Conservation (phyloP, 208 protist species). For the Zelonia costaricensis region DNA sequence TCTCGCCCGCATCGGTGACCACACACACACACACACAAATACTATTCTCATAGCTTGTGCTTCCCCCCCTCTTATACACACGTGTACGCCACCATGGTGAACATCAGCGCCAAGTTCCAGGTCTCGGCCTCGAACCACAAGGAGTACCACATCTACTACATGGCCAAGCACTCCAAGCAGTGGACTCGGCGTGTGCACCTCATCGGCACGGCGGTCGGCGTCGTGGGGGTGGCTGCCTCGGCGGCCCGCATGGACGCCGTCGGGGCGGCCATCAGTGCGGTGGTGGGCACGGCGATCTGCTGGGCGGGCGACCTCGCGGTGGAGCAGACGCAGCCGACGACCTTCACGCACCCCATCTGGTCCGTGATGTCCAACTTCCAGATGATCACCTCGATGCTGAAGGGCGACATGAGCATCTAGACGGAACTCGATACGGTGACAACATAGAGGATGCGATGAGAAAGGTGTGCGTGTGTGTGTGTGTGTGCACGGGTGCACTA, state of each 20-base stretch:
- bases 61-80: too few relatives aligned
- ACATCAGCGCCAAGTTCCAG: conserved; percentile 47
- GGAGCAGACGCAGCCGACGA: conserved; percentile 44
- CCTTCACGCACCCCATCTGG: conserved; percentile 55
- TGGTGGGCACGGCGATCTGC: conserved; percentile 32
- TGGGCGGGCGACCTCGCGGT: conserved; percentile 49
- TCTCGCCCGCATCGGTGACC: too few relatives aligned
- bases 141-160: conserved; percentile 69
- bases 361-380: conserved; percentile 53
- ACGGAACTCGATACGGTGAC: neutral
- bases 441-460: neutral
- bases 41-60: too few relatives aligned
- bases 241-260: conserved; percentile 15
- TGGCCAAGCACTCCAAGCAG: conserved; percentile 55
- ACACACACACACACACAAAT: too few relatives aligned
- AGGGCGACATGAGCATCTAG: conserved; percentile 47
- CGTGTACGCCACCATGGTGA: conserved; percentile 53
- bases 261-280: conserved; percentile 11
- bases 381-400: conserved; percentile 48
- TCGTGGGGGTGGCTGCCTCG: conserved; percentile 23
- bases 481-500: neutral
- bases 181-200: conserved; percentile 53
- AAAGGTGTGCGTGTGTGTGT: neutral
- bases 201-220: conserved; percentile 39
- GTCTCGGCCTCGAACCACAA: conserved; percentile 44